Percentiles rank a stretch among this genome's conserved stretches.
Evolutionary conservation across 179 eudicot genomes (phyloP).

Genomic region (Spergularia azorica): DNA sequence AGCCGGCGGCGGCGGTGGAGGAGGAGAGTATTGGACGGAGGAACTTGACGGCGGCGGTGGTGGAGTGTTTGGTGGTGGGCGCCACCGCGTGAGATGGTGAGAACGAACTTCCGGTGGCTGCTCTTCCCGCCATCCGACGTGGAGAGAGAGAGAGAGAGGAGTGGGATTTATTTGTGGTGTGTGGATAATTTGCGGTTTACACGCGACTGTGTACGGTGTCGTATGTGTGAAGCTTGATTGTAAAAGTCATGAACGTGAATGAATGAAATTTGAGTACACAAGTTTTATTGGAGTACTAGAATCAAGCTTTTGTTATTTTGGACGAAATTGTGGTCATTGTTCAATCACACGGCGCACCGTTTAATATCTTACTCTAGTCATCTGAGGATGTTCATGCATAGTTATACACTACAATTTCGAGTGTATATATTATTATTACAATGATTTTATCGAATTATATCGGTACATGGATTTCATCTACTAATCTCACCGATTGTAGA

Average conservation of each 20-base stretch:
- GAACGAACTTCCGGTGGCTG: constrained; percentile 1
- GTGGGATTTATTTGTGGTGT: background rate
- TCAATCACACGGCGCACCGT: no score
- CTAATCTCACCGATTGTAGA: no score
- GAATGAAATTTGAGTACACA: background rate
- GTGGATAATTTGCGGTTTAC: constrained; percentile 29
- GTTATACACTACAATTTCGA: no score
- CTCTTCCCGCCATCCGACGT: constrained; percentile 26
- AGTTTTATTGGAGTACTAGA: background rate
- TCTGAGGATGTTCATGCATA: no score
- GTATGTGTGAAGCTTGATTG: background rate
- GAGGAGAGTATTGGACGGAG: constrained; percentile 21
- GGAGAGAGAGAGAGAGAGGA: background rate
- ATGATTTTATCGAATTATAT: no score
- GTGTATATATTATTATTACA: no score
- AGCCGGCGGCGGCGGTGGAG: constrained; percentile 29
- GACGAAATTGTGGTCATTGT: no score
- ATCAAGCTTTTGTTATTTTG: no score
- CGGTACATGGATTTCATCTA: no score
- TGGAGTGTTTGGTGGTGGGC: constrained; percentile 18
- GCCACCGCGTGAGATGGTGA: constrained; percentile 20
- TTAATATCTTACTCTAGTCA: no score
- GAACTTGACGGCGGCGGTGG: background rate
- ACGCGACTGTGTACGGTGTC: constrained; percentile 26
- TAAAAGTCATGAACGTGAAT: background rate